These are phyloP conservation scores for Podospora pseudoanserina DNA, from an alignment of 495 filamentous ascomycete species.

Conservation along the genomic window DNA sequence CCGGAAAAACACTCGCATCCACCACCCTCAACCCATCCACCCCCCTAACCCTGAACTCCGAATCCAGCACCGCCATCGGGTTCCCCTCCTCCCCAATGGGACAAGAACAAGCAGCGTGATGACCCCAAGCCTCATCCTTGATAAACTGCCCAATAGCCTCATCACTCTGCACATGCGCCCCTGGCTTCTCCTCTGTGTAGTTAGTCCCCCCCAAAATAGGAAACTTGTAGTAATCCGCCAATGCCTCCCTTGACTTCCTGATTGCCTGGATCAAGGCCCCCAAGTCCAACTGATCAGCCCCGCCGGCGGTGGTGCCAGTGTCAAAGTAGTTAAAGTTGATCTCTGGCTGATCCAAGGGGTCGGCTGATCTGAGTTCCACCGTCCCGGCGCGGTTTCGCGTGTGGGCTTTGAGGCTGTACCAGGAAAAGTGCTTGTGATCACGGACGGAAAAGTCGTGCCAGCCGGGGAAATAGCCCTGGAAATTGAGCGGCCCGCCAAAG, in stretches of 20 bases:
- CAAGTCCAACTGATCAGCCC: constrained; percentile 36
- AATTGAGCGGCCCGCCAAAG: constrained; percentile 51
- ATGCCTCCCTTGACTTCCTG: constrained; percentile 40
- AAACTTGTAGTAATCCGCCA: constrained; percentile 31
- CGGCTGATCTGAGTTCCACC: constrained; percentile 48
- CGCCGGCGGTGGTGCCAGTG: constrained; percentile 17
- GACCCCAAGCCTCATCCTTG: constrained; percentile 54
- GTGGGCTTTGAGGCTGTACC: constrained; percentile 52
- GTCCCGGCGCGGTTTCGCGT: constrained; percentile 50
- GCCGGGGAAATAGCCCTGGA: constrained; percentile 51
- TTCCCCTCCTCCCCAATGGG: constrained; percentile 57
- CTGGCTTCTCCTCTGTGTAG: constrained; percentile 49
- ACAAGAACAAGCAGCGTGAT: constrained; percentile 57
- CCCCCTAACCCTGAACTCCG: constrained; percentile 54
- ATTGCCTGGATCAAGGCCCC: constrained; percentile 49
- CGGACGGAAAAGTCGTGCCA: constrained; percentile 31
- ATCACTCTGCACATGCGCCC: constrained; percentile 37
- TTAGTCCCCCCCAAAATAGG: constrained; percentile 1
- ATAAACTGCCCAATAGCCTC: constrained; percentile 46
- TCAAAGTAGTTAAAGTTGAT: constrained; percentile 58
- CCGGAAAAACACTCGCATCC: constrained; percentile 55
- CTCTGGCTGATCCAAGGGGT: constrained; percentile 52
- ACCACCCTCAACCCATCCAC: constrained; percentile 56
- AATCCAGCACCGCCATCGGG: constrained; percentile 55
- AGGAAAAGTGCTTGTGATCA: constrained; percentile 42